phyloP scores from a whole-genome alignment of 495 filamentous ascomycete genomes.

The Letharia lupina region DNA sequence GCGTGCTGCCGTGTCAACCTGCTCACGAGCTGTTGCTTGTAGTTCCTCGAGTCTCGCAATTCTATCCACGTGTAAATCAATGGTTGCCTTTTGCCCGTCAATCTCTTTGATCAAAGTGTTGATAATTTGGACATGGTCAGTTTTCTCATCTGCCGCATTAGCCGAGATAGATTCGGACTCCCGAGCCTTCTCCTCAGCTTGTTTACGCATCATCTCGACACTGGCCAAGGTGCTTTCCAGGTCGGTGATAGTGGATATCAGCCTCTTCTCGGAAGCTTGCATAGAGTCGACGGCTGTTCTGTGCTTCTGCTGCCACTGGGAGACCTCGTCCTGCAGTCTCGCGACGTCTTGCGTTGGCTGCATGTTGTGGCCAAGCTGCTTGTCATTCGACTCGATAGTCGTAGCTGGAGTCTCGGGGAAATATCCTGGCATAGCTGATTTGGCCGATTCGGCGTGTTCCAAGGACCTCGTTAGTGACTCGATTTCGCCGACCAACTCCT shows the following conservation, averaged over 20 bases:
- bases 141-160: conserved; percentile 41
- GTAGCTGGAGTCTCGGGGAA: conserved; percentile 30
- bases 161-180: conserved; percentile 37
- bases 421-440: conserved; percentile 31
- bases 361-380: conserved; percentile 33
- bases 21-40: conserved; percentile 48
- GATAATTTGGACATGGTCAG: conserved; percentile 52
- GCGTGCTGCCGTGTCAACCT: conserved; percentile 38
- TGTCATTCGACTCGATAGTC: conserved; percentile 22
- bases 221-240: conserved; percentile 51
- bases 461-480: conserved; percentile 54
- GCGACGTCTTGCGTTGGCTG: conserved; percentile 56
- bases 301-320: conserved; percentile 68
- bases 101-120: conserved; percentile 63
- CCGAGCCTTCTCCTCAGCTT: conserved; percentile 32
- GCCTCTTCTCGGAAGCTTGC: conserved; percentile 62
- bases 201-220: conserved; percentile 42
- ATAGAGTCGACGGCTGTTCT: conserved; percentile 59
- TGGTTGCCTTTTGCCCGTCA: conserved; percentile 65
- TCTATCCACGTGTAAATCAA: conserved; percentile 52
- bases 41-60: conserved; percentile 59
- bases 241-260: conserved; percentile 61
- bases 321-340: conserved; percentile 67
- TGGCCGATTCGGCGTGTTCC: conserved; percentile 30
- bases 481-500: conserved; percentile 61